A percentile compares a stretch with the other conserved stretches of the same genome.
Evolutionary conservation across 768 basidiomycete species (phyloP).

Genomic region (Termitomyces sp.): DNA sequence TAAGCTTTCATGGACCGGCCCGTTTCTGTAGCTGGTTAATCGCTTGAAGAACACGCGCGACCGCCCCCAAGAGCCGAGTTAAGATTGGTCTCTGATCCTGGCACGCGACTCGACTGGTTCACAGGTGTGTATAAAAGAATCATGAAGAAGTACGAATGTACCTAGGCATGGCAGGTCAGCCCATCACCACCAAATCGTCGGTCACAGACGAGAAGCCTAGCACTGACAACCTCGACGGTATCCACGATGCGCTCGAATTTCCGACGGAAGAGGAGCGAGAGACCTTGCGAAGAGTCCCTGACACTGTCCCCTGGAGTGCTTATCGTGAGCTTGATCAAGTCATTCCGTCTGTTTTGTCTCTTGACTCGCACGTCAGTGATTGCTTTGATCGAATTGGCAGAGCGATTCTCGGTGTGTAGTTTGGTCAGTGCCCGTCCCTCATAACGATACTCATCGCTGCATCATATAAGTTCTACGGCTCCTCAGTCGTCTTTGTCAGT

Average conservation of each 20-base stretch:
- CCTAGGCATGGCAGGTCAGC: not conserved
- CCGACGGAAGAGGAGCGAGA: conserved; percentile 60
- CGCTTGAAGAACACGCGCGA: not conserved
- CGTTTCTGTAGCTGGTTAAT: not conserved
- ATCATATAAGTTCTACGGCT: conserved; percentile 37
- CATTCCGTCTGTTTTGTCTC: not conserved
- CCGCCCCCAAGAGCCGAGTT: not conserved
- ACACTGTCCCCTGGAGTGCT: conserved; percentile 55
- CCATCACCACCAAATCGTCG: not conserved
- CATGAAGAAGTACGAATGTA: not conserved
- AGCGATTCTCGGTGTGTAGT: conserved; percentile 63
- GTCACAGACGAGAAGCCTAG: not conserved
- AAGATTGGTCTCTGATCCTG: not conserved
- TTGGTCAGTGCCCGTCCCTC: not conserved
- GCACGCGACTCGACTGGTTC: not conserved
- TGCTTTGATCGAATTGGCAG: conserved; percentile 64
- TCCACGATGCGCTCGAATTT: conserved; percentile 55
- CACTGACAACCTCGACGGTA: not conserved
- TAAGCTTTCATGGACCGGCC: not conserved
- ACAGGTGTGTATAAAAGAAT: not conserved
- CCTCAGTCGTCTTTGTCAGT: conserved; percentile 48
- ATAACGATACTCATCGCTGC: not conserved
- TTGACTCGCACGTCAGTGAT: conserved; percentile 40
- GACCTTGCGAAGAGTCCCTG: conserved; percentile 60
- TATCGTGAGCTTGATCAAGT: conserved; percentile 35